A percentile compares a stretch with the other conserved stretches of the same genome.
These are phyloP conservation scores for Entomophthora muscae DNA, from an alignment of 371 early-diverging fungal genomes.

Conservation along the genomic window DNA sequence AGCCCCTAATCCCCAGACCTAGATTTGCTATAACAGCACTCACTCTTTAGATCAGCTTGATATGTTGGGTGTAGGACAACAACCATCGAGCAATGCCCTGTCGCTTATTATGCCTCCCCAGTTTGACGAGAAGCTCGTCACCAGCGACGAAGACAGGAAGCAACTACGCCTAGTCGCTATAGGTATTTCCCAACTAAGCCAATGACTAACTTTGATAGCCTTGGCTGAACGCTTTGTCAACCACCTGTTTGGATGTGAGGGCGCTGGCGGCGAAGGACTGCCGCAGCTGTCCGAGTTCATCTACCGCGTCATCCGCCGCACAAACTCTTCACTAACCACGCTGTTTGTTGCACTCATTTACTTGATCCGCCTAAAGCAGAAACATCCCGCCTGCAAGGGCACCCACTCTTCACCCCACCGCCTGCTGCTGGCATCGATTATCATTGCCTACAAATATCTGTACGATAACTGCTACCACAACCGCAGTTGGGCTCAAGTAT, in stretches of 20 bases:
- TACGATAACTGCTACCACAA: constrained; percentile 49
- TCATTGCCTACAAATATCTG: constrained; percentile 35
- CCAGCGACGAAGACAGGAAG: constrained; percentile 8
- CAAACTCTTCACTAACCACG: constrained; percentile 5
- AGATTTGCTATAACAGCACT: no score
- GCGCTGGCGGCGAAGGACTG: not conserved
- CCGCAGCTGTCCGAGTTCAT: constrained; percentile 6
- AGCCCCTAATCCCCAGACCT: no score
- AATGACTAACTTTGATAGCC: not conserved
- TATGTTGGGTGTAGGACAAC: constrained; percentile 4
- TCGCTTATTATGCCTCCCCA: constrained; percentile 3
- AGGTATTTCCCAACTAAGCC: not conserved
- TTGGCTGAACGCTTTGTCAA: constrained; percentile 7
- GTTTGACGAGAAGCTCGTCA: constrained; percentile 2
- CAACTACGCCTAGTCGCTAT: constrained; percentile 5
- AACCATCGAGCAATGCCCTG: not conserved
- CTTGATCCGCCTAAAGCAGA: constrained; percentile 27
- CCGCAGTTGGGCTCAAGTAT: constrained; percentile 36
- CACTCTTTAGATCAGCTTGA: no score
- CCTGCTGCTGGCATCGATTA: constrained; percentile 30
- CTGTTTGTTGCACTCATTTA: constrained; percentile 23
- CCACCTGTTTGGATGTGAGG: constrained; percentile 8
- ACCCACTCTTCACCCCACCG: constrained; percentile 33
- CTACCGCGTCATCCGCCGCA: constrained; percentile 3
- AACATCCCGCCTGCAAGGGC: constrained; percentile 30